phyloP scores from a whole-genome alignment of 1,139 yeast species.

The Hansenula lynferdii region DNA sequence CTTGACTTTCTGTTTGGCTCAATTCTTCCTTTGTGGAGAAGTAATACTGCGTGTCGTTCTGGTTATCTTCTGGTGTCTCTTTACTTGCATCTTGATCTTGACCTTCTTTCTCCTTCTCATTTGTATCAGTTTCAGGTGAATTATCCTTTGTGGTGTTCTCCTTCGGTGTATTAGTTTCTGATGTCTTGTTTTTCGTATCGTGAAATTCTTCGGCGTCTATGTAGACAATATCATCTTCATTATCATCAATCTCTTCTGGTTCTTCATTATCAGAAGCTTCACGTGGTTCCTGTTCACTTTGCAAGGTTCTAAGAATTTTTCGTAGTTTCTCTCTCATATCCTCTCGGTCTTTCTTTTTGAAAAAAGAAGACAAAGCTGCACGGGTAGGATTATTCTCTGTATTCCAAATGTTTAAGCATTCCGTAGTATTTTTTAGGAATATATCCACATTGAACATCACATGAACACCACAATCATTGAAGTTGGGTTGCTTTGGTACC shows the following conservation, averaged over 20 bases:
- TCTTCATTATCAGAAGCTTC: constrained; percentile 8
- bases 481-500: constrained; percentile 84
- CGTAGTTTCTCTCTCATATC: constrained; percentile 33
- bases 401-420: constrained; percentile 50
- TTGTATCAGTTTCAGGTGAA: neutral
- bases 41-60: no score
- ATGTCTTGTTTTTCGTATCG: neutral
- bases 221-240: constrained; percentile 17
- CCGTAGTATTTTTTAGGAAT: constrained; percentile 50
- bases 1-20: no score
- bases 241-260: constrained; percentile 4
- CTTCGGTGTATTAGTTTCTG: no score
- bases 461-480: constrained; percentile 94
- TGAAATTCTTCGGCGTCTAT: constrained; percentile 18
- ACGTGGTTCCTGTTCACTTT: constrained; percentile 29
- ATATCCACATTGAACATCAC: constrained; percentile 73
- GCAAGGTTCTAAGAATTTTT: constrained; percentile 28
- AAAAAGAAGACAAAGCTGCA: constrained; percentile 24
- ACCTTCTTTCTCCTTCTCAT: neutral
- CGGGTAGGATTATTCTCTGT: constrained; percentile 17
- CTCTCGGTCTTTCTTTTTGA: constrained; percentile 31
- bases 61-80: neutral
- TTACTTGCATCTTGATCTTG: no score
- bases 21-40: neutral
- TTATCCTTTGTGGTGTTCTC: neutral